These are phyloP conservation scores for Leishmania lainsoni DNA, from an alignment of 208 protist genomes.

Conservation along the genomic window DNA sequence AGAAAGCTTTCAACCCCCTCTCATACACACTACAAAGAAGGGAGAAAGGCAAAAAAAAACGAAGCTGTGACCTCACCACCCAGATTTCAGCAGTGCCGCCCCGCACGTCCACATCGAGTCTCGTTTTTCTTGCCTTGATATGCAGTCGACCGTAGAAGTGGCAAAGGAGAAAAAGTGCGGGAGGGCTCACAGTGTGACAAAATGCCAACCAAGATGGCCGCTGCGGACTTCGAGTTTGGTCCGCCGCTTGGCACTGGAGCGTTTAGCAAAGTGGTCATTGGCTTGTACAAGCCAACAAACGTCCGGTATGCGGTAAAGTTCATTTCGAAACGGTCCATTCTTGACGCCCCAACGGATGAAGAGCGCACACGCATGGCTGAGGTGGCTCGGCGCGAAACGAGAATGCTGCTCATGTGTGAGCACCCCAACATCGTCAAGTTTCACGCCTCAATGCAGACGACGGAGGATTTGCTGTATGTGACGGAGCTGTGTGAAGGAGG, in stretches of 20 bases:
- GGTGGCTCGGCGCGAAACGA: slow-evolving; percentile 76
- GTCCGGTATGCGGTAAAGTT: slow-evolving; percentile 83
- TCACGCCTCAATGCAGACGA: slow-evolving; percentile 79
- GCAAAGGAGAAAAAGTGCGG: neutral
- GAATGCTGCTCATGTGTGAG: slow-evolving; percentile 88
- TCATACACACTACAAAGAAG: neutral
- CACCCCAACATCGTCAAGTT: slow-evolving; percentile 91
- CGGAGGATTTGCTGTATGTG: slow-evolving; percentile 85
- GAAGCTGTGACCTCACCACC: neutral
- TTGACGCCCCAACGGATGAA: slow-evolving; percentile 87
- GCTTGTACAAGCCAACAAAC: slow-evolving; percentile 64
- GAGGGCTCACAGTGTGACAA: neutral
- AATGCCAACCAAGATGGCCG: slow-evolving; percentile 55
- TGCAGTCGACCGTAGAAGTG: neutral
- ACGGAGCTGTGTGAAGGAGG: slow-evolving; percentile 88
- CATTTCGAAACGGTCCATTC: slow-evolving; percentile 82
- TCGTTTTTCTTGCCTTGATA: neutral
- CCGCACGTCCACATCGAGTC: neutral
- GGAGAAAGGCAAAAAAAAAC: neutral
- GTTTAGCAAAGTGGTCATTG: slow-evolving; percentile 90
- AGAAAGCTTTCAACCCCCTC: neutral
- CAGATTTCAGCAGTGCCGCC: neutral
- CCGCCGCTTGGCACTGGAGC: slow-evolving; percentile 72
- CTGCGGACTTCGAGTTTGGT: slow-evolving; percentile 82
- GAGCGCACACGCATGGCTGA: slow-evolving; percentile 85